Evolutionary conservation across 1,139 yeast genomes (phyloP).

Genomic region (Taphrina pruni): DNA sequence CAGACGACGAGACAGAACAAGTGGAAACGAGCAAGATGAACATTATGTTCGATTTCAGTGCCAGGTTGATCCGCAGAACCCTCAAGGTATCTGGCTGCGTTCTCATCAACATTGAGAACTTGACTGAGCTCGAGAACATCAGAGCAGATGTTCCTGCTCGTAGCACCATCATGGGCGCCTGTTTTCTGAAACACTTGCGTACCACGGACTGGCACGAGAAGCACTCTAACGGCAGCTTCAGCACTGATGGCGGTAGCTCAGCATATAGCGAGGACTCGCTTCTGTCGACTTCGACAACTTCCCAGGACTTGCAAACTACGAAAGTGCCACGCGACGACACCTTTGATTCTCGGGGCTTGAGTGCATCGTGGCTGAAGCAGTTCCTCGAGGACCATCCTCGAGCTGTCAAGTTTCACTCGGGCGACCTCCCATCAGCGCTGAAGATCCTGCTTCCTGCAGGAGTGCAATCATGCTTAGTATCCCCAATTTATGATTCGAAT

Average conservation of each 20-base stretch:
- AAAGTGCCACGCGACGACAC: slow-evolving; percentile 11
- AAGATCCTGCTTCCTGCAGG: slow-evolving; percentile 17
- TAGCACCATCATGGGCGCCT: slow-evolving; percentile 32
- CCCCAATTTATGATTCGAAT: slow-evolving; percentile 23
- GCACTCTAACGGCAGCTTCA: neutral
- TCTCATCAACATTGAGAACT: slow-evolving; percentile 21
- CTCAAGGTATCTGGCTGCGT: slow-evolving; percentile 23
- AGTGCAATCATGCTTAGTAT: slow-evolving; percentile 7
- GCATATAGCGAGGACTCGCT: neutral
- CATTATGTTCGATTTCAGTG: slow-evolving; percentile 27
- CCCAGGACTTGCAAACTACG: neutral
- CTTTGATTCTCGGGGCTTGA: slow-evolving; percentile 20
- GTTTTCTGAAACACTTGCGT: slow-evolving; percentile 21
- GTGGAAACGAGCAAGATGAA: slow-evolving; percentile 25
- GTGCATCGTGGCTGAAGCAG: slow-evolving; percentile 27
- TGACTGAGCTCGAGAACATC: slow-evolving; percentile 22
- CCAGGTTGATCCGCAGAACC: slow-evolving; percentile 16
- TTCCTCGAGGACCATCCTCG: slow-evolving; percentile 31
- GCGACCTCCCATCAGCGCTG: slow-evolving; percentile 10
- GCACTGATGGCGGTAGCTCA: neutral
- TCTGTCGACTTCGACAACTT: too few relatives aligned
- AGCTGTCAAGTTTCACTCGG: neutral
- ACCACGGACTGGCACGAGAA: slow-evolving; percentile 16
- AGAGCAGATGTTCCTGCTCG: slow-evolving; percentile 21
- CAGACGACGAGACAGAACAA: slow-evolving; percentile 25